Evolutionary conservation across 805 yeast genomes (phyloP), one percentile per base, ranked within the genome.

Genomic region (Myxozyma sirexii): DNA sequence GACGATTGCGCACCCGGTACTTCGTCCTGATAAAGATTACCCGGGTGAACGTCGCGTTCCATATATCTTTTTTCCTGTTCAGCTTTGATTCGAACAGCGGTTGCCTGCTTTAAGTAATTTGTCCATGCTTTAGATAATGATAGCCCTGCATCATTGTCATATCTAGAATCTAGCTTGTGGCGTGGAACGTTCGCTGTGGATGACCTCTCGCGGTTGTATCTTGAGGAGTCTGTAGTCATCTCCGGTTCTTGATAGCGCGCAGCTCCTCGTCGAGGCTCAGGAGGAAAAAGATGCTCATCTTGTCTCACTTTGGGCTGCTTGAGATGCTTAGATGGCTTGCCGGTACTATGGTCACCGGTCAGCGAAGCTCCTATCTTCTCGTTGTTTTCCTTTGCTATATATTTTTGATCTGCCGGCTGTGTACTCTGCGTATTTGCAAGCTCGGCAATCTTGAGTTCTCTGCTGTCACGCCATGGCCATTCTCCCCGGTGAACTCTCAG

Each of bases 81-180:
- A 13, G 29, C 29, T 7, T 35, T 54, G 23, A 62, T 62, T 13
- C 58, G 44, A 21, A 33, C 50, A 12, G 57, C 60, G 5, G 64
- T 62, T 23, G 60, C 66, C 23, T 38, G 51, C 42, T 62, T 62
- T n/a, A 62, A 27, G 38, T 51, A 54, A n/a, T 49, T 24, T 27
- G 59, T 53, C 66, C 64, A 62, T 1, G 66, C 66, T 4, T 54
- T 19, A 8, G 66, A 60, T 23, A 62, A 48, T 2, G n/a, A 56
- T 5, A 2, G 12, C 10, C 61, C 64, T 23, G 33, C 49, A 26
- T 38, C 35, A 4, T 48, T 37, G 13, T n/a, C 23, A 23, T 2
- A 13, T 8, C n/a, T 23, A 3, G 31, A 29, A 29, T 29, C 10
- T 10, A 29, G 10, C 6, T 29, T 10, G 33, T 10, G 33, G 33